Conservation (phyloP, 768 basidiomycete genomes). For the Rhodotorula kratochvilovae region DNA sequence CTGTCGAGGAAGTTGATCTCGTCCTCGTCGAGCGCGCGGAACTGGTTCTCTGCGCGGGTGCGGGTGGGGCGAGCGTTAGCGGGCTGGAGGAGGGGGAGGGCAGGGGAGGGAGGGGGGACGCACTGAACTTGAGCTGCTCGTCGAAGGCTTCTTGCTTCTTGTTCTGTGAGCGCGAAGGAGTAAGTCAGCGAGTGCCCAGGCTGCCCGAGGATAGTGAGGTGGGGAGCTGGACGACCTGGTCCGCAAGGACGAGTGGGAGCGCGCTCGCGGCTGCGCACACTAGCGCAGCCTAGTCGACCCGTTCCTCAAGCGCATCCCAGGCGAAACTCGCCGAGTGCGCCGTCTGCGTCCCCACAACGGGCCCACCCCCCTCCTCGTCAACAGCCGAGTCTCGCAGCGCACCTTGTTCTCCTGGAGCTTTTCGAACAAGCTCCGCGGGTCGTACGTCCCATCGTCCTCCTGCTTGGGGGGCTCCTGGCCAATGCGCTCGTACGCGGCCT, state of each 20-base stretch:
- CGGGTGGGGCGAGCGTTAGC: not conserved
- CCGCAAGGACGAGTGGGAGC: too few relatives aligned
- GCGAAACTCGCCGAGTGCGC: too few relatives aligned
- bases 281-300: too few relatives aligned
- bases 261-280: too few relatives aligned
- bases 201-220: too few relatives aligned
- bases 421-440: conserved; percentile 49
- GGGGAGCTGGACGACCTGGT: too few relatives aligned
- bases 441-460: conserved; percentile 44
- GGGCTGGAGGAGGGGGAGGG: not conserved
- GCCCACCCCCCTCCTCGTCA: too few relatives aligned
- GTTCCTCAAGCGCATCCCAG: too few relatives aligned
- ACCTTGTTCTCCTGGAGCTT: conserved; percentile 47
- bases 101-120: not conserved
- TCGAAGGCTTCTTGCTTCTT: conserved; percentile 50
- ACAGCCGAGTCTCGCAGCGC: too few relatives aligned
- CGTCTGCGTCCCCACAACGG: too few relatives aligned
- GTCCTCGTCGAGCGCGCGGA: conserved; percentile 49
- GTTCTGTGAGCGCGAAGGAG: conserved; percentile 32
- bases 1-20: conserved; percentile 48
- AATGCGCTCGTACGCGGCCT: conserved; percentile 49
- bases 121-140: conserved; percentile 49
- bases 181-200: not conserved
- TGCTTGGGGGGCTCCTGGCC: conserved; percentile 49
- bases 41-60: conserved; percentile 46